Evolutionary conservation across 805 yeast species (phyloP).

Genomic region (Lachancea fermentati): DNA sequence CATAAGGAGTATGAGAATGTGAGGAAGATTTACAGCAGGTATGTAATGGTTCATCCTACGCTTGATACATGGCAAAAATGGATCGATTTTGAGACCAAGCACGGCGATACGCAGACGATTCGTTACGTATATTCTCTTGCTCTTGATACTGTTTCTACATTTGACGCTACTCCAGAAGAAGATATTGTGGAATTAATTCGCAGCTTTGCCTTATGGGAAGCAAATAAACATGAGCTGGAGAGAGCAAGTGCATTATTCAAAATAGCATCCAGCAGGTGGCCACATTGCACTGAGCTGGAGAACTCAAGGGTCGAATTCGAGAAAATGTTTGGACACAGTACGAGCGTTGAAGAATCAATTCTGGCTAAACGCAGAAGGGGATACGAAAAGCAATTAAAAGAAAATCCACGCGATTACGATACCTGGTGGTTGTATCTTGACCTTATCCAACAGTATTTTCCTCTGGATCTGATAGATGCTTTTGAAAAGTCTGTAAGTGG

Average conservation of each 20-base stretch:
- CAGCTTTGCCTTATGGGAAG: constrained; percentile 66
- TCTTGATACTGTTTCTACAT: constrained; percentile 44
- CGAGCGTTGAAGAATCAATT: constrained; percentile 48
- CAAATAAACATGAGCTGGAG: constrained; percentile 50
- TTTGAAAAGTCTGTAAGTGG: constrained; percentile 17
- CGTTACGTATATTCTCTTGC: constrained; percentile 65
- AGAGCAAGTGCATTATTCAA: constrained; percentile 55
- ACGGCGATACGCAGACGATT: constrained; percentile 41
- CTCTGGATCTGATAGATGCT: constrained; percentile 9
- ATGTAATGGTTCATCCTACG: constrained; percentile 47
- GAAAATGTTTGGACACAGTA: constrained; percentile 54
- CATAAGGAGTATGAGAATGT: constrained; percentile 54
- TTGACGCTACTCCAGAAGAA: constrained; percentile 25
- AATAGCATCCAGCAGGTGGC: constrained; percentile 44
- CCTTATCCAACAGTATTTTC: constrained; percentile 39
- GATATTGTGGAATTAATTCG: constrained; percentile 38
- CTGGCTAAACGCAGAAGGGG: constrained; percentile 47
- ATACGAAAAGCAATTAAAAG: constrained; percentile 45
- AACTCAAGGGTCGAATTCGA: constrained; percentile 53
- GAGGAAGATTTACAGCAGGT: constrained; percentile 52
- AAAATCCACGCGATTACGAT: constrained; percentile 57
- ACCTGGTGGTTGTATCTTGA: constrained; percentile 77
- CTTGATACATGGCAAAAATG: constrained; percentile 67
- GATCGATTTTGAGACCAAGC: constrained; percentile 62
- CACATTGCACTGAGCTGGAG: constrained; percentile 34